These are phyloP conservation scores for Starmerella sp. DNA, from an alignment of 805 yeast genomes.

Conservation along the genomic window DNA sequence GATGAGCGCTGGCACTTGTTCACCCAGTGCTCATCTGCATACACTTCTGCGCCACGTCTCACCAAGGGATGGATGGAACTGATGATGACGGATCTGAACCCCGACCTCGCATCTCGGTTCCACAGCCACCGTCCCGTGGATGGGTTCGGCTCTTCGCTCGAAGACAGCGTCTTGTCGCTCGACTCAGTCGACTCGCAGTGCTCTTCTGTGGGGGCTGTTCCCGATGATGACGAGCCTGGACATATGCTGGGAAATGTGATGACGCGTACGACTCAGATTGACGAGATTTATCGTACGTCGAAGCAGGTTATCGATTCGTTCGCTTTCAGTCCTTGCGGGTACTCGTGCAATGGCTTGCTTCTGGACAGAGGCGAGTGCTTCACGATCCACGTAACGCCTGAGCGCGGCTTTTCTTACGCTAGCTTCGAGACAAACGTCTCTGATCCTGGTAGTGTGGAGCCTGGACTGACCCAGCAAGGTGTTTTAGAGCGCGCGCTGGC, in stretches of 20 bases:
- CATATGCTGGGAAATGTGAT: constrained; percentile 65
- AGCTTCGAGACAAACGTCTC: constrained; percentile 86
- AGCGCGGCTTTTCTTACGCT: constrained; percentile 88
- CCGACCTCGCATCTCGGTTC: constrained; percentile 46
- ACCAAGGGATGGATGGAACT: constrained; percentile 40
- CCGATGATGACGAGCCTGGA: constrained; percentile 58
- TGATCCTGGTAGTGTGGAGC: constrained; percentile 29
- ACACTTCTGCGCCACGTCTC: neutral
- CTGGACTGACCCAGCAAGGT: constrained; percentile 35
- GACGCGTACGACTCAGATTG: constrained; percentile 51
- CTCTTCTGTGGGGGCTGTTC: constrained; percentile 29
- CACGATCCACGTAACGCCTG: constrained; percentile 91
- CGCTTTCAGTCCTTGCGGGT: constrained; percentile 90
- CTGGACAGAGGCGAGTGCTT: constrained; percentile 48
- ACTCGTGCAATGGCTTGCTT: constrained; percentile 73
- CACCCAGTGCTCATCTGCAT: constrained; percentile 3
- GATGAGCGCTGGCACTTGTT: constrained; percentile 85
- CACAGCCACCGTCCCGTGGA: constrained; percentile 30
- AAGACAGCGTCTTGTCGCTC: constrained; percentile 26
- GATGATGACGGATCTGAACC: constrained; percentile 75
- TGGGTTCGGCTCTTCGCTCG: constrained; percentile 27
- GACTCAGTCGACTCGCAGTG: constrained; percentile 22
- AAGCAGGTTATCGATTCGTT: constrained; percentile 59
- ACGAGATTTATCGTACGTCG: constrained; percentile 40
- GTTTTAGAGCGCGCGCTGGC: constrained; percentile 49